Conservation (phyloP, 441 rosid genomes). For the Cnidoscolus chayamansa region DNA sequence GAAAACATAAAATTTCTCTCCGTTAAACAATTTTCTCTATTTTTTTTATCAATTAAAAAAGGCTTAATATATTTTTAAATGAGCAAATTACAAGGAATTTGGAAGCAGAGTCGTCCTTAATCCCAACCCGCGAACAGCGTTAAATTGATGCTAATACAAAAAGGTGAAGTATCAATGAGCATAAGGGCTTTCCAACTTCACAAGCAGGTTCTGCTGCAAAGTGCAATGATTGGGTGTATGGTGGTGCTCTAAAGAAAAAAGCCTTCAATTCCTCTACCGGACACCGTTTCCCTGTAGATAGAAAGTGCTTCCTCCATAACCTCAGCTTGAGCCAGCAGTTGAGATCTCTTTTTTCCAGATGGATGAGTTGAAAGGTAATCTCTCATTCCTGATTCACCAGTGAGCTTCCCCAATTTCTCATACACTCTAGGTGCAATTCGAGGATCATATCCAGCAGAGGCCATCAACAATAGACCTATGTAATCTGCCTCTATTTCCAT, state of each 20-base stretch:
- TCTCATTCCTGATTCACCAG: conserved; percentile 41
- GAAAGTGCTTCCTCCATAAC: conserved; percentile 90
- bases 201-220: background rate
- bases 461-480: conserved; percentile 66
- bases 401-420: conserved; percentile 69
- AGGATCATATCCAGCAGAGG: conserved; percentile 94
- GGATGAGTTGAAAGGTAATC: conserved; percentile 95
- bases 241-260: conserved; percentile 57
- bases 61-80: too few species aligned
- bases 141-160: background rate
- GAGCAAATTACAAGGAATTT: too few species aligned
- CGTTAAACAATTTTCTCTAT: too few species aligned
- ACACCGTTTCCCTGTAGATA: conserved; percentile 52
- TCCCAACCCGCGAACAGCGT: background rate
- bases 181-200: background rate
- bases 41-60: too few species aligned
- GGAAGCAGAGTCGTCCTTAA: background rate
- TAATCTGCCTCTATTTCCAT: conserved; percentile 88
- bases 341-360: conserved; percentile 80
- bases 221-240: background rate
- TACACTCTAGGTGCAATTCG: conserved; percentile 73
- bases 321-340: conserved; percentile 63
- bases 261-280: conserved; percentile 78
- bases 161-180: background rate
- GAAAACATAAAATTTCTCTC: too few species aligned